Conservation (phyloP, 805 yeast species). For the Saturnispora diversa region DNA sequence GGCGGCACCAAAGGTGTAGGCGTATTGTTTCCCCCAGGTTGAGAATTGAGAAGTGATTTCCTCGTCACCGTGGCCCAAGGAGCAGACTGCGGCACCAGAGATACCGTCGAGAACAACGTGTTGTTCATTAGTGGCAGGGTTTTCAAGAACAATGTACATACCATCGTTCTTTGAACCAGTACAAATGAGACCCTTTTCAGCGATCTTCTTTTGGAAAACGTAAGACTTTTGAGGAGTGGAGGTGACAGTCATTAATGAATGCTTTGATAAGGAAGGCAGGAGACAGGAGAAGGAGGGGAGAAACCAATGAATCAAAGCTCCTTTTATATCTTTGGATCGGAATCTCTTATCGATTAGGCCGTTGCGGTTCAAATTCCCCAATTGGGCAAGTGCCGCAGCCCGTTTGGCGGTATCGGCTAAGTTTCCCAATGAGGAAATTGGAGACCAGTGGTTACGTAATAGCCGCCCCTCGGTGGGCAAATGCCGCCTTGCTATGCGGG, state of each 20-base stretch:
- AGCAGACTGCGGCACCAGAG: constrained; percentile 45
- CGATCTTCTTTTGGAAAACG: constrained; percentile 37
- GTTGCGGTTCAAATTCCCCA: background rate
- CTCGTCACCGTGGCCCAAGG: constrained; percentile 36
- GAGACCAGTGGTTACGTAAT: too few species aligned
- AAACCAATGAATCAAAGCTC: background rate
- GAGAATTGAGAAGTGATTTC: constrained; percentile 32
- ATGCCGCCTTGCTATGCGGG: too few species aligned
- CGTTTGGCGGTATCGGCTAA: too few species aligned
- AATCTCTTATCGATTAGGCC: too few species aligned
- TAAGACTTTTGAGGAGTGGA: constrained; percentile 24
- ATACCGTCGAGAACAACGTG: constrained; percentile 32
- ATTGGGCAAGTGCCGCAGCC: too few species aligned
- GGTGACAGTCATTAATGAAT: constrained; percentile 17
- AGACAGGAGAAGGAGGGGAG: too few species aligned
- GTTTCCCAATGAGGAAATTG: background rate
- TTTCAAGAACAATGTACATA: constrained; percentile 32
- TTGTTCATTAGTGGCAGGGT: constrained; percentile 32
- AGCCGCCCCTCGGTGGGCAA: too few species aligned
- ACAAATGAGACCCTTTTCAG: constrained; percentile 31
- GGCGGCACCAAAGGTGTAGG: constrained; percentile 30
- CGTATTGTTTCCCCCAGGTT: constrained; percentile 27
- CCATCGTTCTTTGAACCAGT: constrained; percentile 39
- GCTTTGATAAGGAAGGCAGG: too few species aligned
- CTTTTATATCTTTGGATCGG: background rate